Conservation (phyloP, 2,329 filamentous ascomycete species). For the Claviceps quebecensis region DNA sequence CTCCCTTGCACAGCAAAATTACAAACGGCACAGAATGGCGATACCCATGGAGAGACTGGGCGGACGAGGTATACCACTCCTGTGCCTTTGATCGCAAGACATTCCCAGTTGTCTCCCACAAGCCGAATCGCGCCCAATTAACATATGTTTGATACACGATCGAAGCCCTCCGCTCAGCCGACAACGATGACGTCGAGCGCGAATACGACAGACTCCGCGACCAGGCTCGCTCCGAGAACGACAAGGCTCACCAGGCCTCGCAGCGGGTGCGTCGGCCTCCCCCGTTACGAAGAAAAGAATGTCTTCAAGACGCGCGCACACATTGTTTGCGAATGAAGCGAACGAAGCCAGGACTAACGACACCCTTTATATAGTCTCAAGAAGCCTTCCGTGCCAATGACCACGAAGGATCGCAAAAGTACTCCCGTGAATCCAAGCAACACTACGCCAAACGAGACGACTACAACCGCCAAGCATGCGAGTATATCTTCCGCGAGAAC, state of each 20-base stretch:
- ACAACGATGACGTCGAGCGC: constrained; percentile 54
- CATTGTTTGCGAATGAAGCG: background rate
- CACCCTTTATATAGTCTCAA: constrained; percentile 38
- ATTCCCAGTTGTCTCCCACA: too few relatives aligned
- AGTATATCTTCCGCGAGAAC: constrained; percentile 92
- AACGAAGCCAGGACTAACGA: background rate
- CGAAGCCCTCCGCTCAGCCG: constrained; percentile 61
- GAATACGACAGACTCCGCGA: constrained; percentile 88
- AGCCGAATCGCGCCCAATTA: background rate
- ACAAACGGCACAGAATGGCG: constrained; percentile 13
- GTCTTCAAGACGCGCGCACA: too few relatives aligned
- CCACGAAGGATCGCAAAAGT: constrained; percentile 65
- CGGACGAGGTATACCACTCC: constrained; percentile 23
- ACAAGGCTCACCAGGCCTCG: constrained; percentile 65
- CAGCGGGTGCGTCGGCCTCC: constrained; percentile 38
- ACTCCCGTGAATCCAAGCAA: constrained; percentile 72
- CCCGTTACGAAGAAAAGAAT: too few relatives aligned
- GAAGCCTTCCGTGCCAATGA: constrained; percentile 75
- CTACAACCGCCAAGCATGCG: constrained; percentile 81
- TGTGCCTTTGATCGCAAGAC: background rate
- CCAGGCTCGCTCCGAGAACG: constrained; percentile 66
- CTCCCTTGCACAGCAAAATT: too few relatives aligned
- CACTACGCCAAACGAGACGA: constrained; percentile 75
- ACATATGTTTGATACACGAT: background rate
- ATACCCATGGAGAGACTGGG: constrained; percentile 27